A percentile compares a stretch with the other conserved stretches of the same genome.
Conservation (phyloP, 1,284 basidiomycete species). For the Ceratobasidium papillatum region DNA sequence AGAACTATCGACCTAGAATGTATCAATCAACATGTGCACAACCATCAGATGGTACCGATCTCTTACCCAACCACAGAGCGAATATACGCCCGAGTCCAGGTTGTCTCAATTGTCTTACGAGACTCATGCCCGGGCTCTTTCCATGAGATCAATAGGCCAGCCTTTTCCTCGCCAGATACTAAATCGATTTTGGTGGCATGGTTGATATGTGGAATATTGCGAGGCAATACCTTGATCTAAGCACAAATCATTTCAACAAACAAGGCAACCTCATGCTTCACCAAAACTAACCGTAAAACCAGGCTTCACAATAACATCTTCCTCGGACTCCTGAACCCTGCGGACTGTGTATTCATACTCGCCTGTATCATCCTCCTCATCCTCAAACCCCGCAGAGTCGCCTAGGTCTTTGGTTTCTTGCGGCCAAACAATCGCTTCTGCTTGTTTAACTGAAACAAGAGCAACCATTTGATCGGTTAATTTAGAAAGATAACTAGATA, state of each 20-base stretch:
- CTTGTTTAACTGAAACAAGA: conserved; percentile 41
- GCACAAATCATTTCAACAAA: not conserved
- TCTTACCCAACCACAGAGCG: not conserved
- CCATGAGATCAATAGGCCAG: not conserved
- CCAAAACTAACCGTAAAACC: conserved; percentile 11
- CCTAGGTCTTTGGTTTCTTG: not conserved
- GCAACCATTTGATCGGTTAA: conserved; percentile 44
- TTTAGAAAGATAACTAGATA: conserved; percentile 42
- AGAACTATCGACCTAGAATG: no score
- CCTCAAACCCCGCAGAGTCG: not conserved
- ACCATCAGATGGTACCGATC: not conserved
- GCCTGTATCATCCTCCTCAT: conserved; percentile 3
- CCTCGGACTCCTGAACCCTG: conserved; percentile 46
- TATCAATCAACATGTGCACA: no score
- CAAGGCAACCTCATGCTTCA: not conserved
- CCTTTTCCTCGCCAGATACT: conserved; percentile 20
- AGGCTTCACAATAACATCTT: not conserved
- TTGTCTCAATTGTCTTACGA: not conserved
- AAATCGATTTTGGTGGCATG: not conserved
- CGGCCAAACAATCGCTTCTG: conserved; percentile 40
- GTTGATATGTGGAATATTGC: not conserved
- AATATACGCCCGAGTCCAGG: not conserved
- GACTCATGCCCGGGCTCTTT: not conserved
- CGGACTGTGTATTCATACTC: conserved; percentile 1
- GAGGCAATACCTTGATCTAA: not conserved